These are phyloP conservation scores for Phoma herbarum DNA, from an alignment of 2,329 filamentous ascomycete species.

Conservation along the genomic window DNA sequence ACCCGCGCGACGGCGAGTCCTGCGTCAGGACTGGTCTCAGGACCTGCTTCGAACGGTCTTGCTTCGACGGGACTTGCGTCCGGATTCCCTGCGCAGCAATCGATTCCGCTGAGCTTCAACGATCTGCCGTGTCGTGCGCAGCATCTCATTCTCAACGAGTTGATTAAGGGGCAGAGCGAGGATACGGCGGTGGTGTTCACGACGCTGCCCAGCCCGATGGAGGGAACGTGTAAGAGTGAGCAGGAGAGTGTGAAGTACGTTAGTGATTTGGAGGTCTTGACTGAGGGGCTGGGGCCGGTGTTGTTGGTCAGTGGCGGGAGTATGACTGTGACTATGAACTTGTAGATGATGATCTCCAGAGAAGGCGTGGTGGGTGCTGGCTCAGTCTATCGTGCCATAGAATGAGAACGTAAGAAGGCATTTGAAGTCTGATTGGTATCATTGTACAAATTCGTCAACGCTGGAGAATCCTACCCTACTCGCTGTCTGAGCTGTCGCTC, in stretches of 20 bases:
- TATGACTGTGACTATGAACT: conserved; percentile 85
- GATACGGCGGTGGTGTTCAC: conserved; percentile 80
- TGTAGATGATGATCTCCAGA: conserved; percentile 54
- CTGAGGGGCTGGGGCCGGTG: conserved; percentile 76
- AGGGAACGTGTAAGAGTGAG: conserved; percentile 77
- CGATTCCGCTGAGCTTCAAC: conserved; percentile 80
- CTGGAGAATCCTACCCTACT: conserved; percentile 17
- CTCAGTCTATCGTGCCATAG: not conserved
- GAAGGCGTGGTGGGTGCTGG: not conserved
- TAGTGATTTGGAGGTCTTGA: conserved; percentile 79
- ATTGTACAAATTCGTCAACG: conserved; percentile 5
- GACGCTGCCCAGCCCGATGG: conserved; percentile 80
- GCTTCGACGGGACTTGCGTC: conserved; percentile 27
- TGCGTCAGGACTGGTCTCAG: not conserved
- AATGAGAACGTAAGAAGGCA: no score
- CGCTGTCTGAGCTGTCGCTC: conserved; percentile 35
- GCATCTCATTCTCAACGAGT: conserved; percentile 85
- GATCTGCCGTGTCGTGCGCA: conserved; percentile 85
- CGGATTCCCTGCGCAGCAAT: conserved; percentile 66
- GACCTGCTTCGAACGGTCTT: conserved; percentile 16
- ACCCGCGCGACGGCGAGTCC: conserved; percentile 3
- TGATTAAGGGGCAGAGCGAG: conserved; percentile 65
- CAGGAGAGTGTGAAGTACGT: conserved; percentile 76
- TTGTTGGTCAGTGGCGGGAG: conserved; percentile 86
- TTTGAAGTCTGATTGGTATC: conserved; percentile 47